A percentile compares a stretch with the other conserved stretches of the same genome.
Conservation (phyloP, 768 basidiomycete genomes). For the Leccinum subgranulosum region DNA sequence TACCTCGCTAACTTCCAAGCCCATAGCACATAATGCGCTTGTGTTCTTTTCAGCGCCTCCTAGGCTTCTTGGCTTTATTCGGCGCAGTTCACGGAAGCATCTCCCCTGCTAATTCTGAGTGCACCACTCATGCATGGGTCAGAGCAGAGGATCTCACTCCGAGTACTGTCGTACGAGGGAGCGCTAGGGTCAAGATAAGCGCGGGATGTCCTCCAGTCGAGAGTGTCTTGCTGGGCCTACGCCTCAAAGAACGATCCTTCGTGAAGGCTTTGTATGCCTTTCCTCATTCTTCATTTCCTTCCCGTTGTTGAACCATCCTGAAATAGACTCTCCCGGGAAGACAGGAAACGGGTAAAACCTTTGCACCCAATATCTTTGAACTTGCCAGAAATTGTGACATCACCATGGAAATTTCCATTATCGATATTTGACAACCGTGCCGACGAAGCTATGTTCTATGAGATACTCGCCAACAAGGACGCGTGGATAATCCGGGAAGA, state of each 20-base stretch:
- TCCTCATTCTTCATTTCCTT: neutral
- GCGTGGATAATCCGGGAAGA: slow-evolving; percentile 19
- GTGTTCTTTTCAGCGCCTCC: neutral
- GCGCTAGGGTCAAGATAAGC: slow-evolving; percentile 15
- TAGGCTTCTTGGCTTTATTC: slow-evolving; percentile 1
- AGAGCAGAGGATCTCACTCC: slow-evolving; percentile 19
- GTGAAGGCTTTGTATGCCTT: slow-evolving; percentile 10
- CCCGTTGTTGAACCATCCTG: neutral
- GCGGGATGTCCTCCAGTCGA: slow-evolving; percentile 10
- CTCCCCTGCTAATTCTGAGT: neutral
- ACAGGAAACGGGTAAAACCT: neutral
- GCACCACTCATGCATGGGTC: slow-evolving; percentile 15
- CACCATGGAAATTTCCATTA: neutral
- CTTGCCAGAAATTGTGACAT: neutral
- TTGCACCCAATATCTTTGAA: neutral
- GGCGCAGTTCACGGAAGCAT: neutral
- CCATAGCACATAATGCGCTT: neutral
- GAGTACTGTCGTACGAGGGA: slow-evolving; percentile 7
- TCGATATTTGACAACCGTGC: neutral
- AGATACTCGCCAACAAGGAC: slow-evolving; percentile 6
- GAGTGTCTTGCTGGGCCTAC: slow-evolving; percentile 6
- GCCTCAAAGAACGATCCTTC: slow-evolving; percentile 21
- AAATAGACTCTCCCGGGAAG: slow-evolving; percentile 5
- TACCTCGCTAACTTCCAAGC: neutral
- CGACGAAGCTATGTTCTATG: neutral